Conservation (phyloP, 2,329 filamentous ascomycete genomes). For the Ophiostoma quercus region DNA sequence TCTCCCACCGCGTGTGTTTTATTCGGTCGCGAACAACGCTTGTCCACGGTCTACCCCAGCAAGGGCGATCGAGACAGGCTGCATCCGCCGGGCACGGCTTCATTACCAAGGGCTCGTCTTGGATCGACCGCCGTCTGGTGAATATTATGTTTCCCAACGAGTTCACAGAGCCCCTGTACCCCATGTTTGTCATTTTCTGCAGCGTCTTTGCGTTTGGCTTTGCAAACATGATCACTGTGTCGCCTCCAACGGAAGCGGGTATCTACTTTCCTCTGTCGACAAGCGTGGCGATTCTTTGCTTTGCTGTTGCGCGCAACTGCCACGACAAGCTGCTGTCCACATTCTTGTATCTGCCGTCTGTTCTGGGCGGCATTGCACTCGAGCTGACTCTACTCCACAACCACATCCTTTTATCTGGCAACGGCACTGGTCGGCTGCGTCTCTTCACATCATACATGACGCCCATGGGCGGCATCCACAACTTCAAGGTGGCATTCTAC, state of each 20-base stretch:
- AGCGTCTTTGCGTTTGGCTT: constrained; percentile 31
- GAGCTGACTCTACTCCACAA: constrained; percentile 57
- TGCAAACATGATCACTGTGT: constrained; percentile 29
- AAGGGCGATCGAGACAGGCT: not conserved
- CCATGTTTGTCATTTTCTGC: constrained; percentile 32
- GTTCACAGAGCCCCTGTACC: constrained; percentile 41
- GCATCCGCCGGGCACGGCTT: constrained; percentile 2
- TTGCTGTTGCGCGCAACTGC: constrained; percentile 49
- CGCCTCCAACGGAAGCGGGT: constrained; percentile 7
- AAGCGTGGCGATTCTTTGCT: constrained; percentile 49
- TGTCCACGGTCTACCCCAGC: not conserved
- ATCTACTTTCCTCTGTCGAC: constrained; percentile 40
- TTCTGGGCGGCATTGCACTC: constrained; percentile 52
- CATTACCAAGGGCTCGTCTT: constrained; percentile 15
- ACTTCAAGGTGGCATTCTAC: not conserved
- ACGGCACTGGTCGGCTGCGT: constrained; percentile 49
- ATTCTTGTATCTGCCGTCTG: constrained; percentile 46
- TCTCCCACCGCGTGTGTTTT: constrained; percentile 18
- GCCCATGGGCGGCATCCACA: not conserved
- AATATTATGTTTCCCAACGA: constrained; percentile 22
- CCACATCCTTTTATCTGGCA: constrained; percentile 57
- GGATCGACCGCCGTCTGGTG: constrained; percentile 22
- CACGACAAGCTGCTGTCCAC: constrained; percentile 38
- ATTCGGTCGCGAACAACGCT: constrained; percentile 13
- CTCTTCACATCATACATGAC: constrained; percentile 15